Base-by-base conservation (phyloP, 306 rosid genomes). In the Glycine tomentella region DNA sequence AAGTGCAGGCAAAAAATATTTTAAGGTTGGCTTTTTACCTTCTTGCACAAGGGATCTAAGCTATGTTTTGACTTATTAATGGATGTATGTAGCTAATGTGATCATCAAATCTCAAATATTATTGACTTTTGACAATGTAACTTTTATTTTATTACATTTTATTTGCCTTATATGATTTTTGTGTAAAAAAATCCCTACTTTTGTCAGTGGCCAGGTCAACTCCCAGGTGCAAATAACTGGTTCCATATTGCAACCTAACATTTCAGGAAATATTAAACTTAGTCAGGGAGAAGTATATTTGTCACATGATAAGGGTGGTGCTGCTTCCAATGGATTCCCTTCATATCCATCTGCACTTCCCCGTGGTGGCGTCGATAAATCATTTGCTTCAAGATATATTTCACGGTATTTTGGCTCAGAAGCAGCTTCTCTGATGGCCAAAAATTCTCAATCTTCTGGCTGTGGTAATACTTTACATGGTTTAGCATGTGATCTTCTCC, bases 221-320 rank as follows among this genome's bases (percentile, higher is more conserved):
- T 84, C 99, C 67, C 92, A 90, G 87, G 79, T 95, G 89, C 96
- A 91, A 90, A 89, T 95, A 86, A 88, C 94, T 69, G 97, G 99
- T 72, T 95, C 99, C 38, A 87, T 95, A 66, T 87, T 91, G 89
- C 91, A 93, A 93, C 99, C 95, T 17, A 85, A 85, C 81, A 89
- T 94, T 63, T 91, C 97, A 79, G 99, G 97, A 84, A 93, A 82
- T 74, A 85, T 95, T 75, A 92, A 93, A 85, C 87, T 93, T 86
- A 91, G 99, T 87, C 94, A 86, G 25, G 99, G 99, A 82, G 96
- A 90, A 87, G 97, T 97, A 81, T 93, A 90, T 90, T 89, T 95
- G 77, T n/a, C n/a, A n/a, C n/a, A n/a, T n/a, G n/a, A n/a, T n/a
- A n/a, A n/a, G n/a, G n/a, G n/a, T n/a, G n/a, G n/a, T n/a, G n/a